Conservation (phyloP, 1,139 yeast genomes). For the Kluyveromyces marxianus region DNA sequence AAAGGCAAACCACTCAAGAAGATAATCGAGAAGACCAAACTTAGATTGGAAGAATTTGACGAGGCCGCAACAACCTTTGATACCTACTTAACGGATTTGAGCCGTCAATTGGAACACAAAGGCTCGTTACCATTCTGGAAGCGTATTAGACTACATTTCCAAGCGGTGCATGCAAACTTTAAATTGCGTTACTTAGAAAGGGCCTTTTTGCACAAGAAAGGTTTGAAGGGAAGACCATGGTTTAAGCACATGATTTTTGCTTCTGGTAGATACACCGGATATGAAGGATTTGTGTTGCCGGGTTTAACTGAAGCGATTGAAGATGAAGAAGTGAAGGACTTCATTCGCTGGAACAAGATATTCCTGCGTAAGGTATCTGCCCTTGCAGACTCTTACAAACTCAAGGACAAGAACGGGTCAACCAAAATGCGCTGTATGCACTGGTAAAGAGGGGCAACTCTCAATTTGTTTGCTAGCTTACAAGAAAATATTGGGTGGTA, state of each 20-base stretch:
- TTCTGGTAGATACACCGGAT: slow-evolving; percentile 79
- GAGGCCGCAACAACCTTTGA: slow-evolving; percentile 38
- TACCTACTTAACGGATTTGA: slow-evolving; percentile 31
- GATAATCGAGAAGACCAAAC: slow-evolving; percentile 21
- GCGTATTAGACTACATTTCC: slow-evolving; percentile 33
- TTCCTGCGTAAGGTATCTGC: slow-evolving; percentile 24
- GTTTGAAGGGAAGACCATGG: slow-evolving; percentile 70
- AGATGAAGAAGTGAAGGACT: slow-evolving; percentile 48
- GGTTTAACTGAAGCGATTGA: slow-evolving; percentile 76
- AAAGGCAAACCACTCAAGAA: slow-evolving; percentile 11
- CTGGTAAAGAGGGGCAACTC: no score
- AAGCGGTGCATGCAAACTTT: slow-evolving; percentile 32
- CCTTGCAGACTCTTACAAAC: slow-evolving; percentile 27
- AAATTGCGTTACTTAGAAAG: slow-evolving; percentile 55
- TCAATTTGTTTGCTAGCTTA: no score
- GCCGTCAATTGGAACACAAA: slow-evolving; percentile 33
- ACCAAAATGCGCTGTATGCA: no score
- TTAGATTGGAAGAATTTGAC: slow-evolving; percentile 10
- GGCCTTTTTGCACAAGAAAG: slow-evolving; percentile 52
- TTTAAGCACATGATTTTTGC: slow-evolving; percentile 80
- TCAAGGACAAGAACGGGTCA: no score
- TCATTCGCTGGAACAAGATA: slow-evolving; percentile 52
- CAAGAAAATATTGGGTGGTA: no score
- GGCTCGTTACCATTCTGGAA: slow-evolving; percentile 34
- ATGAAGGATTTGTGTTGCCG: slow-evolving; percentile 76